Evolutionary conservation across 805 yeast species (phyloP).

Genomic region (Cyberlindnera samutprakarnensis): DNA sequence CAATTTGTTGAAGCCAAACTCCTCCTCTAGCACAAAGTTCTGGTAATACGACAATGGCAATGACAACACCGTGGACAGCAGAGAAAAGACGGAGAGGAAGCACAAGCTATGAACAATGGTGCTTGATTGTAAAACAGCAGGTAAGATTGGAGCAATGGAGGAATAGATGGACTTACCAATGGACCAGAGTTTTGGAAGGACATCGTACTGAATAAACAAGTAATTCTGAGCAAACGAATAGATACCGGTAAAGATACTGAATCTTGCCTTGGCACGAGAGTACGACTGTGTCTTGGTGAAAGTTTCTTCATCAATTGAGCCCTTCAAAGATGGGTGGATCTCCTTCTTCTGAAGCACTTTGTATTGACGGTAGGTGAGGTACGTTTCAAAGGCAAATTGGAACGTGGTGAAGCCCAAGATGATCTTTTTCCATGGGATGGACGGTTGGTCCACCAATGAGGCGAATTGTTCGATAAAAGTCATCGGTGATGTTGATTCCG

Average conservation of each 20-base stretch:
- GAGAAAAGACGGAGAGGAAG: slow-evolving; percentile 45
- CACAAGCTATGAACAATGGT: slow-evolving; percentile 66
- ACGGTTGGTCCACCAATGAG: slow-evolving; percentile 53
- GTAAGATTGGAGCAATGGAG: slow-evolving; percentile 19
- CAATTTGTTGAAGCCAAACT: slow-evolving; percentile 86
- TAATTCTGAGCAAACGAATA: slow-evolving; percentile 49
- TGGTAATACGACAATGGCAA: slow-evolving; percentile 70
- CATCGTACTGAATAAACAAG: slow-evolving; percentile 48
- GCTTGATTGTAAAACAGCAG: slow-evolving; percentile 36
- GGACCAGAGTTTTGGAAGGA: slow-evolving; percentile 59
- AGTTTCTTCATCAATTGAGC: slow-evolving; percentile 64
- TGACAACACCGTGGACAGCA: slow-evolving; percentile 43
- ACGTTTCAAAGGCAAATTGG: slow-evolving; percentile 68
- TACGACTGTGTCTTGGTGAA: slow-evolving; percentile 73
- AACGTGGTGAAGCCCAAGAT: slow-evolving; percentile 69
- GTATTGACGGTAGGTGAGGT: slow-evolving; percentile 72
- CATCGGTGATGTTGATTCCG: slow-evolving; percentile 6
- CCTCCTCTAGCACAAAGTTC: slow-evolving; percentile 85
- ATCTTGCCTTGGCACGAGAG: slow-evolving; percentile 69
- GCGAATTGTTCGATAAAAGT: slow-evolving; percentile 33
- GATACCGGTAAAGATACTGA: slow-evolving; percentile 49
- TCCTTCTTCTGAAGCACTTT: slow-evolving; percentile 45
- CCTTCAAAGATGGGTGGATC: slow-evolving; percentile 64
- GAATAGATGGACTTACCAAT: slow-evolving; percentile 33
- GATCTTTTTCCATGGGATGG: slow-evolving; percentile 73